A percentile compares a stretch with the other conserved stretches of the same genome.
These are phyloP conservation scores for Volvox carteri DNA, from an alignment of 163 green algal species.

Conservation along the genomic window DNA sequence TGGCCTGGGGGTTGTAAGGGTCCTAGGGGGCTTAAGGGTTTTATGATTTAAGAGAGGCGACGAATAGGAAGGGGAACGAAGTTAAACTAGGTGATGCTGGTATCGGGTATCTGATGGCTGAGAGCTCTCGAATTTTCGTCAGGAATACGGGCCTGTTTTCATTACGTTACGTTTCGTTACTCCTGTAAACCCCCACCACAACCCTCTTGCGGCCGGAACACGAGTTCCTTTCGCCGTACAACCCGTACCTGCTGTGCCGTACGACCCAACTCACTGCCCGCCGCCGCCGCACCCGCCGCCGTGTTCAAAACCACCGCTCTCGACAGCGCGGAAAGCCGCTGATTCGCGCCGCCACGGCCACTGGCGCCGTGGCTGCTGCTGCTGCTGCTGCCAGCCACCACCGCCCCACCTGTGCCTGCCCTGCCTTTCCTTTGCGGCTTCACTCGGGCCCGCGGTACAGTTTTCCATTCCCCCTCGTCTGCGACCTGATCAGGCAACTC, in stretches of 20 bases:
- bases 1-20: slow-evolving; percentile 20
- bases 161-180: neutral
- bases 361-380: neutral
- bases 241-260: slow-evolving; percentile 32
- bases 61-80: neutral
- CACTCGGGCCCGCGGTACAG: too few species aligned
- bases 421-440: neutral
- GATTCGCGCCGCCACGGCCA: neutral
- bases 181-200: neutral
- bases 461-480: neutral
- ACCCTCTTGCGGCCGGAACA: neutral
- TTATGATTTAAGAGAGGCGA: neutral
- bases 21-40: neutral
- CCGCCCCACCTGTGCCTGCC: neutral
- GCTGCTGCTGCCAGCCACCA: neutral
- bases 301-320: neutral
- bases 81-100: neutral
- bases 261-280: neutral
- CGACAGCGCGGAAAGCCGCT: too few species aligned
- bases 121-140: too few species aligned
- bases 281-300: neutral
- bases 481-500: neutral
- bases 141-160: too few species aligned
- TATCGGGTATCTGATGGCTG: too few species aligned
- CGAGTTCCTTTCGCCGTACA: neutral